Evolutionary conservation across 1,139 yeast genomes (phyloP), one percentile per base, ranked within the genome.

Genomic region (Suhomyces anneliseae): DNA sequence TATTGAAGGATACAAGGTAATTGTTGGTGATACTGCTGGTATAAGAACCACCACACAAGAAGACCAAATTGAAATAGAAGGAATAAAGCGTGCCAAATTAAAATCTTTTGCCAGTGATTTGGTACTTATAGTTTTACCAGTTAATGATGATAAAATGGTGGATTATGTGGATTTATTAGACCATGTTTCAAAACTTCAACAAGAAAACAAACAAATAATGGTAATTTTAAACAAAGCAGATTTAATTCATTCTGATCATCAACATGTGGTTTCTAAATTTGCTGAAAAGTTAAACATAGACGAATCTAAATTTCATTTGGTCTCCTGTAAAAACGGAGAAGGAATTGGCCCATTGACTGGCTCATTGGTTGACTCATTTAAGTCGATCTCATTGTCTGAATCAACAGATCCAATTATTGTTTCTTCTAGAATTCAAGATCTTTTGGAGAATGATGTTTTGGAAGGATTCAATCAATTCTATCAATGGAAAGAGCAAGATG

Each of bases 1-100:
- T 60, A 80, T 93, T 8, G 79, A 80, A 36, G 99, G 99, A 0
- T 90, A 76, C 65, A 93, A 92, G 61, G 87, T 90, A 0, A 75
- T 90, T 2, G 66, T 92, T 29, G 90, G 95, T 2, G 99, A 93
- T 62, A 92, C 99, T 0, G 99, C 99, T 0, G 99, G 99, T 0
- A 80, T 93, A 2, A 65, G 99, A 49, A 70, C 73, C n/a, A 48
- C 57, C 7, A 58, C 72, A 0, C 54, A 68, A 8, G 74, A 76
- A 0, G 90, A 83, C 50, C 58, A 62, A 8, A 87, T 93, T 42
- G 99, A 93, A 60, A 66, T 66, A 8, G 89, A 90, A 62, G 99
- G 99, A 0, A 90, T 95, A 7, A 76, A 76, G 50, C 72, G 95
- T 44, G 96, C 98, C 0, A 82, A 80, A 50, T 62, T 65, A 27